Evolutionary conservation across 768 basidiomycete species (phyloP), one percentile per base, ranked within the genome.

Genomic region (Pholiota conissans): DNA sequence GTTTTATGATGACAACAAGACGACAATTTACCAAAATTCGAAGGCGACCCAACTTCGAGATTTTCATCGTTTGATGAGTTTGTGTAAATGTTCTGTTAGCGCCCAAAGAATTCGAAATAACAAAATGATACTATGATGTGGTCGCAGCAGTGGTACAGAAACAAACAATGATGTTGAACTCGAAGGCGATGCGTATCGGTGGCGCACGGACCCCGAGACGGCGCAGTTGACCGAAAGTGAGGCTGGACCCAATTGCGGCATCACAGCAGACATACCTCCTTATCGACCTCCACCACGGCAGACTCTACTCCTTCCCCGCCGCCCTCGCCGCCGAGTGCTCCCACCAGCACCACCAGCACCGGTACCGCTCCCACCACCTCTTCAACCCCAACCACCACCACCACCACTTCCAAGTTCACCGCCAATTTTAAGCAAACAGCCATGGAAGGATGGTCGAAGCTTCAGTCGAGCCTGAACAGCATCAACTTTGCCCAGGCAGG

Each of bases 401-500:
- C 49, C 52, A 55, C 57, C 54, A 26, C 45, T 32, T 24, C 52
- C 37, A 26, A 26, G 14, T 32, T 40, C 49, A 59, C 49, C 52
- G 57, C 20, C 57, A 60, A 50, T 47, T 18, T 61, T 56, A 62
- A 42, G 56, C 61, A 54, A 39, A 49, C 60, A 64, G 73, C 65
- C 27, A 84, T 84, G 83, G 81, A 83, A 39, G 73, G 78, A 65
- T 94, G 91, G 91, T 80, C 66, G 60, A 90, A 89, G 68, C 45
- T 93, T 1, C 82, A 83, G 55, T 78, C 87, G 4, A 84, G 86
- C 59, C 32, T 93, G 14, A 74, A 79, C 37, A 77, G 69, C 62
- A 73, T 94, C 63, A 91, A 93, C 76, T 69, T 93, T 58, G 80
- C 87, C 40, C 85, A 89, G 70, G 88, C 86, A 1, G 89, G 90